These are phyloP conservation scores for Alternaria rosae DNA, from an alignment of 2,329 filamentous ascomycete genomes.

Conservation along the genomic window DNA sequence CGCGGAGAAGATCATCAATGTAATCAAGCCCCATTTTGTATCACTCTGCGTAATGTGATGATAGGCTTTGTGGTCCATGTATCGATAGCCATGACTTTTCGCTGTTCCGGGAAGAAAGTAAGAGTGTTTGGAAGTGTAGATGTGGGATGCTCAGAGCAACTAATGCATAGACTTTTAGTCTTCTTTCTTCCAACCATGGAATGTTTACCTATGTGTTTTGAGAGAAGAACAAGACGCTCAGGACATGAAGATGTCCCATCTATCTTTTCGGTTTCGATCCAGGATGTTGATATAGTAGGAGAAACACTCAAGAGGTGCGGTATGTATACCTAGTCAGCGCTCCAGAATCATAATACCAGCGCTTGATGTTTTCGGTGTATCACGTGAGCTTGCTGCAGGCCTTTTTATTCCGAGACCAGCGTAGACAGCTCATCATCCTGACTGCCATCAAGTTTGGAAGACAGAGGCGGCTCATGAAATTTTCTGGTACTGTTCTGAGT, in stretches of 20 bases:
- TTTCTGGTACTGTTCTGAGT: background rate
- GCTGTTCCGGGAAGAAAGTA: background rate
- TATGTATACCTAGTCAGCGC: background rate
- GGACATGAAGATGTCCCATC: rapidly evolving
- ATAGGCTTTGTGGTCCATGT: rapidly evolving
- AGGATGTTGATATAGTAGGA: background rate
- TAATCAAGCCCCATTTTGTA: background rate
- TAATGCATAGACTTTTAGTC: background rate
- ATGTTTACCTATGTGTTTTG: background rate
- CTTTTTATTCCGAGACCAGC: background rate
- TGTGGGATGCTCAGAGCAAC: background rate
- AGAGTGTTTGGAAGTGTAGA: background rate
- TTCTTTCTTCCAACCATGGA: background rate
- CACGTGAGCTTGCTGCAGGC: background rate
- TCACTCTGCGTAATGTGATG: background rate
- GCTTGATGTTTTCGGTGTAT: rapidly evolving
- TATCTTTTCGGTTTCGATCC: rapidly evolving
- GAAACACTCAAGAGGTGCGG: background rate
- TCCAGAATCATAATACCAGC: background rate
- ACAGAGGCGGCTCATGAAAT: background rate
- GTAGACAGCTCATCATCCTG: background rate
- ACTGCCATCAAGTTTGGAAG: background rate
- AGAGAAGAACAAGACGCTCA: background rate
- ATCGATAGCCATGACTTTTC: background rate
- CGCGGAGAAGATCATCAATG: background rate